These are phyloP conservation scores for Termitomyces heimii DNA, from an alignment of 768 basidiomycete species.

Conservation along the genomic window DNA sequence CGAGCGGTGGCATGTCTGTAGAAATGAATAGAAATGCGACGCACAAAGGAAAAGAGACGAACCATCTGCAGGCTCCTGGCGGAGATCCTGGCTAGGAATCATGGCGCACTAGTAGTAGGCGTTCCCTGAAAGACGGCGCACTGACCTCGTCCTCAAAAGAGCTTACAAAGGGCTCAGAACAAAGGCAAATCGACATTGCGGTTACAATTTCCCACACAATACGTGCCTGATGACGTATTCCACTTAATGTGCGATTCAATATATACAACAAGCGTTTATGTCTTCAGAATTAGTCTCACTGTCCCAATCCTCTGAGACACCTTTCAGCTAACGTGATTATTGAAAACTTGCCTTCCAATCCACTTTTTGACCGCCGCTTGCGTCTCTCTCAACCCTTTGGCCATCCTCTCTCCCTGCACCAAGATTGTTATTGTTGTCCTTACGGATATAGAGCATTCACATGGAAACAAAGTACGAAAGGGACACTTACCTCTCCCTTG, in stretches of 20 bases:
- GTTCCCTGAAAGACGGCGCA: not conserved
- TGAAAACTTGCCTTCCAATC: not conserved
- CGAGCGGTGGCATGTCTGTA: not conserved
- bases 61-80: not conserved
- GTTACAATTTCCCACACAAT: not conserved
- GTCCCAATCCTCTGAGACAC: too few species aligned
- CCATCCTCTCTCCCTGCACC: not conserved
- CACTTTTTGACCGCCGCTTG: not conserved
- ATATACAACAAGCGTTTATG: not conserved
- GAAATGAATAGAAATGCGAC: not conserved
- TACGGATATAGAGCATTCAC: not conserved
- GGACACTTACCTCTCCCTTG: not conserved
- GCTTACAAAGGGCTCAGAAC: too few species aligned
- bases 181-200: not conserved
- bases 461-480: not conserved
- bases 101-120: not conserved
- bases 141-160: not conserved
- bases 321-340: not conserved
- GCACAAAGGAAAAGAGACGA: not conserved
- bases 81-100: not conserved
- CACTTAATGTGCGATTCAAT: too few species aligned
- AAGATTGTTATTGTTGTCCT: not conserved
- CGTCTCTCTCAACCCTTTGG: not conserved
- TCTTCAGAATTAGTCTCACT: not conserved
- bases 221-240: not conserved